Base-by-base conservation (phyloP, 2,329 filamentous ascomycete genomes). In the Xylaria hypoxylon region DNA sequence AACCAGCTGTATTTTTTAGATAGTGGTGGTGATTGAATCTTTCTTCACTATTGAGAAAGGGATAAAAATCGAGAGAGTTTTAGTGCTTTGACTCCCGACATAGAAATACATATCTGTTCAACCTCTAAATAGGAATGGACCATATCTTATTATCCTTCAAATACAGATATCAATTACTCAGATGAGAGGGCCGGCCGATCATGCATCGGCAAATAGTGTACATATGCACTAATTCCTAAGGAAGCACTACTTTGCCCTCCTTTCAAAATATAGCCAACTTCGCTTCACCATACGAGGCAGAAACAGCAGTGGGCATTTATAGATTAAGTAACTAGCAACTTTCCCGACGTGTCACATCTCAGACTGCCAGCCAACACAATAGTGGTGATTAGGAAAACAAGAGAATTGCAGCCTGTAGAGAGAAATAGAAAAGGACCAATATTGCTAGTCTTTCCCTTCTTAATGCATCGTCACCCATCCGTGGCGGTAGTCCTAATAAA, bases 391-490 rank as follows among this genome's bases (percentile, higher is more conserved):
- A 58, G 47, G 55, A 67, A 70, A 63, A 72, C 51, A 60, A 70
- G 57, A 74, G 65, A 72, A 69, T 69, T 62, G 70, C 71, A 68
- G 68, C 72, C 71, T 52, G 67, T 66, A 68, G 71, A 66, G 68
- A 68, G 62, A 64, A 44, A 67, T 67, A 70, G 68, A 59, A 67
- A 61, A 57, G 57, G 53, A 62, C 67, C 72, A 69, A 67, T 71
- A 72, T 72, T 72, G 72, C 72, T 68, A 65, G 51, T 64, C 63
- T 62, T 72, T 65, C 70, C 64, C 65, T 64, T 70, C 71, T 62
- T 72, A 68, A 75, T 73, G 73, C 71, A 68, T 71, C 65, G 59
- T 73, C 70, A 70, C 70, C 71, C 68, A 66, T 60, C 68, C 66
- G 38, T 68, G 67, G 61, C 68, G 69, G 64, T 69, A 65, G 65